Evolutionary conservation across 106 monocot genomes (phyloP).

Genomic region (Dendrobium nobile): DNA sequence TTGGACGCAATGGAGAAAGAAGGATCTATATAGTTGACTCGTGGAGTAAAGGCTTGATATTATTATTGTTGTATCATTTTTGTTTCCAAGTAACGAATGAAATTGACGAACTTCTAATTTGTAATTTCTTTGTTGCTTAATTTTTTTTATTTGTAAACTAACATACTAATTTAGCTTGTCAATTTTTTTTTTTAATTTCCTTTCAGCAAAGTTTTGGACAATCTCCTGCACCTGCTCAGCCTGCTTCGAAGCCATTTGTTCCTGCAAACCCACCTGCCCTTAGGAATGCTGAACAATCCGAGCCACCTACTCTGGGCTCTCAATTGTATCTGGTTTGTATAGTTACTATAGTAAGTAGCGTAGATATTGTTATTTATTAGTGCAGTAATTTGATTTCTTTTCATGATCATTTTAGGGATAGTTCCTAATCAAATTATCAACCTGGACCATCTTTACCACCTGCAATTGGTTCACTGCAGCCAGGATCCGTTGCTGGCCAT

Average conservation of each 20-base stretch:
- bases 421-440: conserved; percentile 34
- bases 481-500: conserved; percentile 26
- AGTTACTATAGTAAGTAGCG: not conserved
- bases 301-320: conserved; percentile 48
- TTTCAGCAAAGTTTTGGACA: conserved; percentile 37
- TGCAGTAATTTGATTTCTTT: not conserved
- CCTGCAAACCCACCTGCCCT: conserved; percentile 57
- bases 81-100: too few species aligned
- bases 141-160: not conserved
- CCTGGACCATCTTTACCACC: conserved; percentile 24
- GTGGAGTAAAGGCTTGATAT: too few species aligned
- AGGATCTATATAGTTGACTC: too few species aligned
- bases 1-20: too few species aligned
- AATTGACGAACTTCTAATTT: too few species aligned
- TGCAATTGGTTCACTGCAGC: conserved; percentile 28
- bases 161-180: not conserved
- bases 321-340: conserved; percentile 71
- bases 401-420: conserved; percentile 32
- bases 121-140: not conserved
- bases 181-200: not conserved
- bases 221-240: conserved; percentile 41
- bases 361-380: not conserved
- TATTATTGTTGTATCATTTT: too few species aligned
- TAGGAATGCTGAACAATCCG: conserved; percentile 71
- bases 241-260: conserved; percentile 46